Conservation (phyloP, 352 stramenopile species). For the Pseudoperonospora humuli region DNA sequence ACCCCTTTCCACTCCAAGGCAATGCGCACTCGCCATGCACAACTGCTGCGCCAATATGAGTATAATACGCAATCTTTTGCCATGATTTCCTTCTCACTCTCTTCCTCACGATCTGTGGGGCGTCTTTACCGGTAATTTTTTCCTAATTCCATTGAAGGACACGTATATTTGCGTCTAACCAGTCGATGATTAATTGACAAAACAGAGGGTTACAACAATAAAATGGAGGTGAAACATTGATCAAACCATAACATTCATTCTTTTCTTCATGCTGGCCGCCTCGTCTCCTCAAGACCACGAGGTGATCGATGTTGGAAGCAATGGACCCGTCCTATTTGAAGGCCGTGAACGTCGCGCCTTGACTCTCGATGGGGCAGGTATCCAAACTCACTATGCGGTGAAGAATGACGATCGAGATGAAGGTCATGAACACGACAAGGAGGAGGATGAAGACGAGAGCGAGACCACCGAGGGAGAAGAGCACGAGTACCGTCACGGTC, state of each 20-base stretch:
- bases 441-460: constrained; percentile 5
- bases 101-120: no score
- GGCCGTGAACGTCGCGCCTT: constrained; percentile 10
- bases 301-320: constrained; percentile 38
- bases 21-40: constrained; percentile 86
- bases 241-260: no score
- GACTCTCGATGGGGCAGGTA: constrained; percentile 12
- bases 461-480: constrained; percentile 15
- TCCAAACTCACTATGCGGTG: background rate
- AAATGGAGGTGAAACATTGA: no score
- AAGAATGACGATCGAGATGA: constrained; percentile 7
- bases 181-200: no score
- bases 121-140: no score
- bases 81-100: no score
- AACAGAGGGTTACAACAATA: no score
- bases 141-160: no score
- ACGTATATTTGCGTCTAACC: no score
- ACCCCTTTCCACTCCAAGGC: constrained; percentile 82
- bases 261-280: no score
- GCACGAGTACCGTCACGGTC: constrained; percentile 45
- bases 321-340: constrained; percentile 14
- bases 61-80: constrained; percentile 72
- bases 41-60: constrained; percentile 86
- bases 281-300: constrained; percentile 23
- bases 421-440: constrained; percentile 4